These are phyloP conservation scores for Thelephora terrestris DNA, from an alignment of 1,284 basidiomycete species.

Conservation along the genomic window DNA sequence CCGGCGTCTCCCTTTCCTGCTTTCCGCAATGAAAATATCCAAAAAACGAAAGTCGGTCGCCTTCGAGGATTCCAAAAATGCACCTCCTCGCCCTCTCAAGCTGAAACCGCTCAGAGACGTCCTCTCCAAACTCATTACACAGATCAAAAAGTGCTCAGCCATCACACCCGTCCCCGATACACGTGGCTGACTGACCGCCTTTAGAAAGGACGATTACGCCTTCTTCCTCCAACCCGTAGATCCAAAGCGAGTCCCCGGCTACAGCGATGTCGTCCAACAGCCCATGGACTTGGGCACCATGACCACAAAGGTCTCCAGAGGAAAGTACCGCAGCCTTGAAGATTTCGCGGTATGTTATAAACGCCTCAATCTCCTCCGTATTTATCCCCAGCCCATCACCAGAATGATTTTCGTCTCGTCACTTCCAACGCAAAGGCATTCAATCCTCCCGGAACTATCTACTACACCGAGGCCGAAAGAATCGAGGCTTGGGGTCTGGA, in stretches of 20 bases:
- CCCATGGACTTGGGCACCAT: slow-evolving; percentile 86
- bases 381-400: slow-evolving; percentile 1
- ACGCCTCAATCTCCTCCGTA: not conserved
- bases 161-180: not conserved
- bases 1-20: too few species aligned
- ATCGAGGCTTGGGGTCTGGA: slow-evolving; percentile 61
- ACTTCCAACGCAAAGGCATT: slow-evolving; percentile 63
- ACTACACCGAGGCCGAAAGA: slow-evolving; percentile 58
- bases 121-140: slow-evolving; percentile 44
- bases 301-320: slow-evolving; percentile 50
- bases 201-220: slow-evolving; percentile 77
- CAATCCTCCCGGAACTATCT: slow-evolving; percentile 63
- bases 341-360: slow-evolving; percentile 53
- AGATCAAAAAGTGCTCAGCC: slow-evolving; percentile 58
- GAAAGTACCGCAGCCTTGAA: slow-evolving; percentile 63
- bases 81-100: slow-evolving; percentile 41
- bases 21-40: too few species aligned
- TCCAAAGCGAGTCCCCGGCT: slow-evolving; percentile 52
- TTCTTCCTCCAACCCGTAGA: slow-evolving; percentile 75
- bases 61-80: not conserved
- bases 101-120: slow-evolving; percentile 72
- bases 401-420: slow-evolving; percentile 67
- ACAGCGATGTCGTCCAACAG: slow-evolving; percentile 52
- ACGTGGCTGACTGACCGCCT: slow-evolving; percentile 3
- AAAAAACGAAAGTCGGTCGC: not conserved